Conservation (phyloP, 306 rosid genomes). For the Boehmeria nivea region DNA sequence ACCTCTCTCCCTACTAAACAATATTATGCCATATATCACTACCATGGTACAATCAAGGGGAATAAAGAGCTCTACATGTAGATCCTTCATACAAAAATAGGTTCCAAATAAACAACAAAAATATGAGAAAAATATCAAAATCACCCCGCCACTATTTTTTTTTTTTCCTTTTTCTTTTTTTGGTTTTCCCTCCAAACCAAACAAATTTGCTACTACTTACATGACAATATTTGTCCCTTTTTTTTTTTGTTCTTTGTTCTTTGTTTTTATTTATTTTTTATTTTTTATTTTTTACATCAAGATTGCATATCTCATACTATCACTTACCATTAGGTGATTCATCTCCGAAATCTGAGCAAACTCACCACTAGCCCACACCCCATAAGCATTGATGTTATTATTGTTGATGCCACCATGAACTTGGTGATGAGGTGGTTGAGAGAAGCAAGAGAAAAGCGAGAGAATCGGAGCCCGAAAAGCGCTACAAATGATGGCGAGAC, state of each 20-base stretch:
- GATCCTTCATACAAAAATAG: not conserved
- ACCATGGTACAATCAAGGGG: not conserved
- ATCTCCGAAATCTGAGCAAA: slow-evolving; percentile 64
- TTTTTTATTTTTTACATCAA: slow-evolving; percentile 52
- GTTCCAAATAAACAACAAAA: not conserved
- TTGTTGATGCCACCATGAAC: slow-evolving; percentile 27
- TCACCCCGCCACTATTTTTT: not conserved
- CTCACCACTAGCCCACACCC: slow-evolving; percentile 60
- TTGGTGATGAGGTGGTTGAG: slow-evolving; percentile 41
- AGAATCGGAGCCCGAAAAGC: slow-evolving; percentile 55
- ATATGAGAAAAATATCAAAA: not conserved
- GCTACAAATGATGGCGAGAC: slow-evolving; percentile 38
- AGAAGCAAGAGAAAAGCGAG: slow-evolving; percentile 65
- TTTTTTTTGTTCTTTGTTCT: not conserved
- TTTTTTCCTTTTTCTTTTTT: not conserved
- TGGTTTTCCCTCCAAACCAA: not conserved
- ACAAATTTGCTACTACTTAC: slow-evolving; percentile 5
- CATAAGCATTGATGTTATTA: slow-evolving; percentile 32
- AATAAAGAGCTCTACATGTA: slow-evolving; percentile 3
- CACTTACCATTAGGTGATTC: slow-evolving; percentile 90
- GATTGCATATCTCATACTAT: slow-evolving; percentile 96
- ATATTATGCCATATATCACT: not conserved
- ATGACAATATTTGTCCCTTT: not conserved
- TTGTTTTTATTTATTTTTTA: not conserved
- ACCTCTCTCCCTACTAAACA: slow-evolving; percentile 4